These are phyloP conservation scores for Colletotrichum sp. DNA, from an alignment of 2,329 filamentous ascomycete genomes.

Conservation along the genomic window DNA sequence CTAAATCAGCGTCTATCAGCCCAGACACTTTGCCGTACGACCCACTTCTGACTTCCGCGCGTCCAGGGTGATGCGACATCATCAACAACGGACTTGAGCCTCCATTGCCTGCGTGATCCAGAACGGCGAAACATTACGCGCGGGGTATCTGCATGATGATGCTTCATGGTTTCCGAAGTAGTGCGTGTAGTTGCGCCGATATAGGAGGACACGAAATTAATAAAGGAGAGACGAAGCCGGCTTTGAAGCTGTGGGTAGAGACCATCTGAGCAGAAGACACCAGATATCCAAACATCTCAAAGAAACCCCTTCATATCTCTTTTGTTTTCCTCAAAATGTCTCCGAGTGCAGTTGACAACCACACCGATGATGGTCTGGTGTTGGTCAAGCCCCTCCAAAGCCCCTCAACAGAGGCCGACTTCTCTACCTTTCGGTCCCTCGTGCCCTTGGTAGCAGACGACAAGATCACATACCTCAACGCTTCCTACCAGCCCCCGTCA, in stretches of 20 bases:
- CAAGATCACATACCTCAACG: constrained; percentile 32
- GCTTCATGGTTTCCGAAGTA: neutral
- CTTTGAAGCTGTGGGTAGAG: neutral
- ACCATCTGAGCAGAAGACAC: too few relatives aligned
- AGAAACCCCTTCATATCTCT: neutral
- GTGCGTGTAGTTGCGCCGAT: neutral
- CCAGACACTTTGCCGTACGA: neutral
- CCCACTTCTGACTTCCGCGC: neutral
- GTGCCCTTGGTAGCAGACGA: constrained; percentile 25
- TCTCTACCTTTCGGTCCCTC: constrained; percentile 24
- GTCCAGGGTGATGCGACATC: neutral
- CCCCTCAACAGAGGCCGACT: constrained; percentile 5
- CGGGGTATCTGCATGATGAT: neutral
- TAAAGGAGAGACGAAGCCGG: neutral
- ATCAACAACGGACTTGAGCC: neutral
- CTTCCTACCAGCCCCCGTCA: constrained; percentile 33
- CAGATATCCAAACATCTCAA: neutral
- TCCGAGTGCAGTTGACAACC: neutral
- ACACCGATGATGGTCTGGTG: neutral
- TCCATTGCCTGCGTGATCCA: neutral
- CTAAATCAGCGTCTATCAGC: neutral
- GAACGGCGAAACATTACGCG: neutral
- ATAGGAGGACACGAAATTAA: neutral
- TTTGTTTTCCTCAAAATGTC: neutral
- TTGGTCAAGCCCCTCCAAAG: neutral